Evolutionary conservation across 179 eudicot genomes (phyloP), one percentile per base, ranked within the genome.

Genomic region (Patellifolia procumbens): DNA sequence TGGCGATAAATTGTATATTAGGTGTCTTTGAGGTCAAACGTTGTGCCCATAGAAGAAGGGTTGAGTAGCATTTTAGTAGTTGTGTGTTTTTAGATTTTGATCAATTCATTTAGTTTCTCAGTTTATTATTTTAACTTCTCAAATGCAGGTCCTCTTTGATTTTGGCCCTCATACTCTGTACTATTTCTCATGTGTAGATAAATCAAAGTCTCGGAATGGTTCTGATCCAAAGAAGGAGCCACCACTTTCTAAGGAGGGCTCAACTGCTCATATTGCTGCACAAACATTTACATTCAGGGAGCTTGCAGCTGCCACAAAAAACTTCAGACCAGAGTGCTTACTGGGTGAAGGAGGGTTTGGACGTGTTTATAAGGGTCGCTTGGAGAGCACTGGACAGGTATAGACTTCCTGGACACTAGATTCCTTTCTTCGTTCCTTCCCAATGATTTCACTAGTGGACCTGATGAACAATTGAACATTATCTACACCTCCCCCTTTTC

Each of bases 331-430:
- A 19, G 98, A 92, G 79, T 67, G 84, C 63, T 84, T 92, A 79
- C 63, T 93, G 48, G 98, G 98, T 61, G 97, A 93, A 86, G 98
- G 98, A 77, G 98, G 98, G 32, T 93, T 93, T 77, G 98, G 98
- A 37, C 89, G 93, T 69, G 98, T 93, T 70, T 91, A 91, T 76
- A 90, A 90, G 82, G 98, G 98, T 28, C 90, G 85, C 8, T 78
- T 93, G 75, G 95, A 90, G 70, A 87, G 89, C 89, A 89, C 97
- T 2, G 97, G 97, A 73, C 96, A 92, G 92, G 98, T 92, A 68
- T 49, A 35, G 48, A 37, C 62, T 65, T 24, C 2, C 49, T 70
- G 63, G 29, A 49, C 34, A 31, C 11, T 53, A 7, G 65, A 35
- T 3, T 49, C 16, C 45, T 31, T 15, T 16, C 42, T 22, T 58